Percentiles rank a stretch among this genome's conserved stretches.
These are phyloP conservation scores for Geranomyces variabilis DNA, from an alignment of 192 early-diverging fungal species.

Conservation along the genomic window DNA sequence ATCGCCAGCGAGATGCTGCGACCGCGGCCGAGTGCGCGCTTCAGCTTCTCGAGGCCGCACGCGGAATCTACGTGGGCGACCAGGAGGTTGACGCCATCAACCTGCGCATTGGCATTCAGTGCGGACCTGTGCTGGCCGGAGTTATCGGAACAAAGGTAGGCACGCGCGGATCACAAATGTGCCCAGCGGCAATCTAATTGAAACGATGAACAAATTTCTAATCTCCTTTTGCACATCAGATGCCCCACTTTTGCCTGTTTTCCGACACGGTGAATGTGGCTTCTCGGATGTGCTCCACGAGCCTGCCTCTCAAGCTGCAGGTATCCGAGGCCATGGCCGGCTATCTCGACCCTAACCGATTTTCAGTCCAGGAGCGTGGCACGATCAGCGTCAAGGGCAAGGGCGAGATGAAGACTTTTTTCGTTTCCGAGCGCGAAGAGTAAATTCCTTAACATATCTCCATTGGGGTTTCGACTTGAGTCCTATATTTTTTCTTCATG, in stretches of 20 bases:
- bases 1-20: conserved; percentile 30
- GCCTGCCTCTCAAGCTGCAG: conserved; percentile 34
- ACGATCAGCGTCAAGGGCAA: conserved; percentile 44
- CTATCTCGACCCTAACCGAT: conserved; percentile 8
- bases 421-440: conserved; percentile 19
- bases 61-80: conserved; percentile 15
- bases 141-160: conserved; percentile 45
- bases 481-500: no score
- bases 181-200: no score
- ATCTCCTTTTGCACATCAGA: neutral
- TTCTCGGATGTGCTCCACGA: conserved; percentile 46
- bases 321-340: conserved; percentile 28
- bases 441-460: no score
- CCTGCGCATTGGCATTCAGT: conserved; percentile 45
- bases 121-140: conserved; percentile 48
- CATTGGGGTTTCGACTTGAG: no score
- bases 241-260: conserved; percentile 52
- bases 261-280: conserved; percentile 49
- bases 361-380: conserved; percentile 30
- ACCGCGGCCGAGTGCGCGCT: conserved; percentile 41
- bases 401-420: conserved; percentile 46
- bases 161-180: no score
- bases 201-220: no score
- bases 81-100: conserved; percentile 36
- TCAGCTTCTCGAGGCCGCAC: conserved; percentile 29